Base-by-base conservation (phyloP, 371 early-diverging fungal genomes). In the Mortierella sp. region DNA sequence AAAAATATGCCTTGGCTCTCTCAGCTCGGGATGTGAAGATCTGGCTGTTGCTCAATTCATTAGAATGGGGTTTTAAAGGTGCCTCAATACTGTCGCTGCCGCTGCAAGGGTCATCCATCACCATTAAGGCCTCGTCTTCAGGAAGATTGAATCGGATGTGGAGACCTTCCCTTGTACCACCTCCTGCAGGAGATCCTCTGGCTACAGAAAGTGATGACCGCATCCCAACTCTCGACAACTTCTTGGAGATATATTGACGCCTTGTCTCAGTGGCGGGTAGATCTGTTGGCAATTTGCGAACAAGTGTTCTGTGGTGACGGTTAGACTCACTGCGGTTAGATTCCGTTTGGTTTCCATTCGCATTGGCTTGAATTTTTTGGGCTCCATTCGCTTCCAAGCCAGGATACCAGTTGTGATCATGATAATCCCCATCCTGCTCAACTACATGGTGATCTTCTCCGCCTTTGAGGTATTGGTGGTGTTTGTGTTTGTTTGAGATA, bases 361-460 rank as follows among this genome's bases (percentile, higher is more conserved):
- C 12, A 43, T 43, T 31, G 59, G 26, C 19, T 26, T 17, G 29
- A 37, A 43, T 17, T 51, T 62, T 19, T 64, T 23, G 53, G 28
- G 12, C 17, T 28, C n/a, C 4, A n/a, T 17, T 47, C 47, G 3
- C 53, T 29, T 66, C 51, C 49, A 53, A 55, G 40, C 68, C 64
- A 12, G 37, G 35, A 55, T 43, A 37, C 42, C 64, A 49, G 53
- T 69, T 51, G 26, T 75, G 61, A 17, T 69, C 70, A 22, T 35
- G 69, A 23, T 75, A 65, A 2, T 17, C 58, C 9, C 58, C 74
- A 37, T 73, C 64, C 9, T 61, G 26, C 23, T 66, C 67, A 40
- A 49, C 9, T 2, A 56, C 31, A 32, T 62, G 68, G 58, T 70
- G 68, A 37, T 73, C 51, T 37, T 61, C 43, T 4, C 59, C 74